These are phyloP conservation scores for Suillus brevipes DNA, from an alignment of 768 basidiomycete species.

Conservation along the genomic window DNA sequence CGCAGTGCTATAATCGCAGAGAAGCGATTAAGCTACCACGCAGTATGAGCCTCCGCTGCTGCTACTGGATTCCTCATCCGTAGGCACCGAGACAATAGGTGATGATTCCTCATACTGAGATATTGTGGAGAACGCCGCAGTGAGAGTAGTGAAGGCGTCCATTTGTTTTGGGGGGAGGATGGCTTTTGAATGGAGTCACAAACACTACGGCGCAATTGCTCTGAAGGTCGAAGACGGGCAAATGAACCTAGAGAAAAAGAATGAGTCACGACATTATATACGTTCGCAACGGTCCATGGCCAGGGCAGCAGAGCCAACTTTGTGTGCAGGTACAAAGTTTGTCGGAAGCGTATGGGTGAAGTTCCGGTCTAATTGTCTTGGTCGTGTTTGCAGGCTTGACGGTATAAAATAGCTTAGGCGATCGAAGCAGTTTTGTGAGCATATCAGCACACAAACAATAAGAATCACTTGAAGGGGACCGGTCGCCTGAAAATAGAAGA, in stretches of 20 bases:
- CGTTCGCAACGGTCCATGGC: not conserved
- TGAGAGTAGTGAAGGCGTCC: conserved; percentile 11
- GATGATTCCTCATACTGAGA: conserved; percentile 10
- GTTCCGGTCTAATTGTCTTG: conserved; percentile 1
- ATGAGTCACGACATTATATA: conserved; percentile 1
- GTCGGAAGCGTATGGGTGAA: not conserved
- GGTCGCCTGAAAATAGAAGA: not conserved
- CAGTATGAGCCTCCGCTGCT: conserved; percentile 11
- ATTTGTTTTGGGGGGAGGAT: not conserved
- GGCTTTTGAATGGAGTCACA: not conserved
- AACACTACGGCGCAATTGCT: conserved; percentile 4
- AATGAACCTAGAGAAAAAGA: not conserved
- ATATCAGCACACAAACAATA: not conserved
- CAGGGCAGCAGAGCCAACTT: not conserved
- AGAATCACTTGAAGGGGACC: not conserved
- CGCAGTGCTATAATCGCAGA: not conserved
- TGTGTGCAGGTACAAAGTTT: not conserved
- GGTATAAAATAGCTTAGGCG: not conserved
- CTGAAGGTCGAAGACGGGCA: conserved; percentile 8
- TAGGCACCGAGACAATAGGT: conserved; percentile 5
- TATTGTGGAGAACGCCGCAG: not conserved
- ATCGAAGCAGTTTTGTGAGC: not conserved
- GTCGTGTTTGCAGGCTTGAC: not conserved
- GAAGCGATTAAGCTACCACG: conserved; percentile 9
- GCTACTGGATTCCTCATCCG: conserved; percentile 8